A percentile compares a stretch with the other conserved stretches of the same genome.
Evolutionary conservation across 352 stramenopile species (phyloP).

Genomic region (Salisapilia sapeloensis): DNA sequence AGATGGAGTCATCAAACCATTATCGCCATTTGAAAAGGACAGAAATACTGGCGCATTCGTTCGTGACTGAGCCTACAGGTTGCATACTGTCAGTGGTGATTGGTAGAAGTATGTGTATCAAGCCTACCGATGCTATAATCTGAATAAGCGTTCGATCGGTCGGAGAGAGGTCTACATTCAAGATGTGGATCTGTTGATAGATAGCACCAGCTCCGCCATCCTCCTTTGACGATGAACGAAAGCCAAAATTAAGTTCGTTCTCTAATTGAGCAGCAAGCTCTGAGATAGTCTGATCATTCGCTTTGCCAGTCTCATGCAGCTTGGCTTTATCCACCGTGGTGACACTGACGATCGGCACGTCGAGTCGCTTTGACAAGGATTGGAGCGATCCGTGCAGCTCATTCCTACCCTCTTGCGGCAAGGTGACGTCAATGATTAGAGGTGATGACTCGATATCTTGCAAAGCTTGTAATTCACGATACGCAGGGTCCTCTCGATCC

Average conservation of each 20-base stretch:
- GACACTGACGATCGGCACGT: constrained; percentile 26
- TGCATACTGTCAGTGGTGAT: not conserved
- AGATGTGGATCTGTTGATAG: constrained; percentile 40
- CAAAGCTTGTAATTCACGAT: constrained; percentile 37
- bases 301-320: constrained; percentile 5
- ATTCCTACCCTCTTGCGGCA: constrained; percentile 28
- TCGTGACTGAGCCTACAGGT: constrained; percentile 19
- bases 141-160: constrained; percentile 13
- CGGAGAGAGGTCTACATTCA: constrained; percentile 1
- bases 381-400: constrained; percentile 8
- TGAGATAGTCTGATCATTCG: constrained; percentile 16
- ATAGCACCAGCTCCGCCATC: constrained; percentile 24
- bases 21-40: too few species aligned
- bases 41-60: constrained; percentile 42
- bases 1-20: not conserved
- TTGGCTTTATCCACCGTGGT: constrained; percentile 27
- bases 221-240: constrained; percentile 5
- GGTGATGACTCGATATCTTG: constrained; percentile 1
- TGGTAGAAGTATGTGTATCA: constrained; percentile 1
- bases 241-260: constrained; percentile 51
- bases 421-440: constrained; percentile 34
- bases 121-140: constrained; percentile 16
- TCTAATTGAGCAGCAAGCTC: too few species aligned
- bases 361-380: constrained; percentile 13
- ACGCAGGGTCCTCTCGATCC: constrained; percentile 58